Base-by-base conservation (phyloP, 352 stramenopile genomes). In the Pythium myriotylum region DNA sequence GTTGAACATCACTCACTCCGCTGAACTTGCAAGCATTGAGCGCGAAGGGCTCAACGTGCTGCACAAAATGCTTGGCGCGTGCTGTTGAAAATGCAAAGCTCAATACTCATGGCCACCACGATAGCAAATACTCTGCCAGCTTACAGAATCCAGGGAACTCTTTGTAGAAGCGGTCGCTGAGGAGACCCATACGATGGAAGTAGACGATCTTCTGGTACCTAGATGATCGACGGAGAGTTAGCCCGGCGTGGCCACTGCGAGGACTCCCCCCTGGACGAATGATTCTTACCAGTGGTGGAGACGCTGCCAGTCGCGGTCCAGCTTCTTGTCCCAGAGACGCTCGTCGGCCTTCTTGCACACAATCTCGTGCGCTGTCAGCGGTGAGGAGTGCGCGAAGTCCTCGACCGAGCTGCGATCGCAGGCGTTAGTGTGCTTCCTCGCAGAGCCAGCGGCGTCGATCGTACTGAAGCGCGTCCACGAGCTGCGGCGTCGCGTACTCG, bases 201-300 rank as follows among this genome's bases (percentile, higher is more conserved):
- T 90, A 90, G 22, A 87, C 71, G 6, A 90, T 47, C 55, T 88
- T 88, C 52, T 84, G 76, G 67, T 88, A 88, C 79, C 79, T 87
- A 40, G 20, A n/a, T n/a, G n/a, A n/a, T n/a, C n/a, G n/a, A n/a
- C n/a, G n/a, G n/a, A n/a, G n/a, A n/a, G n/a, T n/a, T n/a, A n/a
- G n/a, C n/a, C n/a, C n/a, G n/a, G n/a, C n/a, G n/a, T n/a, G n/a
- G n/a, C n/a, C n/a, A n/a, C n/a, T n/a, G n/a, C n/a, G n/a, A n/a
- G n/a, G n/a, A n/a, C n/a, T n/a, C n/a, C n/a, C n/a, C n/a, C n/a
- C n/a, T n/a, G n/a, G n/a, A n/a, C n/a, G n/a, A 54, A 17, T 23
- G 29, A 26, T 37, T 14, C n/a, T 40, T 54, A 89, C 78, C 81
- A 88, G 65, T 88, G 81, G 29, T 80, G 69, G 24, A 88, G 54